phyloP scores from a whole-genome alignment of 805 yeast species.

The Schwanniomyces polymorphus region DNA sequence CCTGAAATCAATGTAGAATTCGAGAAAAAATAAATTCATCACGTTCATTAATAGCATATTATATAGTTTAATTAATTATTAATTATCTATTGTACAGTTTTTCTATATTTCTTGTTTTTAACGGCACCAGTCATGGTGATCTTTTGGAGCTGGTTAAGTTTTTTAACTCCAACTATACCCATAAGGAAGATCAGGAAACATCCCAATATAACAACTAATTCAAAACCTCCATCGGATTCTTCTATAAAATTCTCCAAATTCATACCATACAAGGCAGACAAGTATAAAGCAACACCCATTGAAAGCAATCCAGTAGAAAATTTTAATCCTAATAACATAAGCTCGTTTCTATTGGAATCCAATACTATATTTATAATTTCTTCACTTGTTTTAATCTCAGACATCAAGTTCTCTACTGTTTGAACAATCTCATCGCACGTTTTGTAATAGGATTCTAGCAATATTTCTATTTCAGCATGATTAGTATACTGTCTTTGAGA shows the following conservation, averaged over 20 bases:
- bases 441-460: conserved; percentile 85
- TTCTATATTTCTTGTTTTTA: conserved; percentile 4
- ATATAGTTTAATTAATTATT: neutral
- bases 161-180: conserved; percentile 53
- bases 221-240: conserved; percentile 72
- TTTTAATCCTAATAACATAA: conserved; percentile 83
- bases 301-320: conserved; percentile 83
- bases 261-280: conserved; percentile 94
- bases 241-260: conserved; percentile 91
- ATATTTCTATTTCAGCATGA: conserved; percentile 85
- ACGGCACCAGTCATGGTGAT: conserved; percentile 61
- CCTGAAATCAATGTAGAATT: conserved; percentile 29
- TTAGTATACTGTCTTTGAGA: conserved; percentile 53
- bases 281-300: conserved; percentile 74
- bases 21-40: conserved; percentile 14
- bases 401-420: conserved; percentile 69
- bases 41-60: neutral
- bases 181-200: conserved; percentile 45
- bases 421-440: conserved; percentile 95
- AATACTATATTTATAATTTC: conserved; percentile 91
- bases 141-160: conserved; percentile 64
- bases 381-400: conserved; percentile 90
- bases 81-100: neutral
- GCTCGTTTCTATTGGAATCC: conserved; percentile 90
- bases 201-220: conserved; percentile 39